Evolutionary conservation across 345 rosid genomes (phyloP).

Genomic region (Murraya paniculata): DNA sequence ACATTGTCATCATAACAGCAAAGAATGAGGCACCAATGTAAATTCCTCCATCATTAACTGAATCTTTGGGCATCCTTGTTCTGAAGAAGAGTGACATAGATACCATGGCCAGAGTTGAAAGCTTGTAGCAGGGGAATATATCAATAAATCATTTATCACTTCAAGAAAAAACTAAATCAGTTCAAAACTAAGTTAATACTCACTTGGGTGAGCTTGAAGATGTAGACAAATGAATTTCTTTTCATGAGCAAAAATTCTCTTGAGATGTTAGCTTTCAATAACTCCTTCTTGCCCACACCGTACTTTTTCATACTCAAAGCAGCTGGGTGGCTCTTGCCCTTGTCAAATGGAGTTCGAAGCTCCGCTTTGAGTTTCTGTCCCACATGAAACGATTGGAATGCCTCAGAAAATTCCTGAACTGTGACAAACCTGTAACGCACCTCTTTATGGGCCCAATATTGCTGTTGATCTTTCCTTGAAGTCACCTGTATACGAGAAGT

Average conservation of each 20-base stretch:
- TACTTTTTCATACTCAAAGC: slow-evolving; percentile 48
- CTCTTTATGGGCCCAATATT: slow-evolving; percentile 52
- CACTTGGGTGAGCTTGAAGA: slow-evolving; percentile 54
- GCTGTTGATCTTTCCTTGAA: slow-evolving; percentile 68
- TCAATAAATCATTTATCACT: slow-evolving; percentile 7
- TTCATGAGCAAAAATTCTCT: slow-evolving; percentile 60
- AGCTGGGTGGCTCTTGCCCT: slow-evolving; percentile 50
- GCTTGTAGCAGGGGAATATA: slow-evolving; percentile 26
- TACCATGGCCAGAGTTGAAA: slow-evolving; percentile 35
- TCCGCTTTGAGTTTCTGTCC: slow-evolving; percentile 40
- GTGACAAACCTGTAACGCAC: slow-evolving; percentile 49
- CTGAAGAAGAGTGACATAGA: slow-evolving; percentile 64
- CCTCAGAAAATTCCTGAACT: slow-evolving; percentile 47
- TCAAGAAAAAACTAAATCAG: background rate
- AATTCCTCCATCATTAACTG: slow-evolving; percentile 46
- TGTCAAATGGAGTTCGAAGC: slow-evolving; percentile 47
- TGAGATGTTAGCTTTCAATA: slow-evolving; percentile 51
- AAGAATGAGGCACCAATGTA: slow-evolving; percentile 73
- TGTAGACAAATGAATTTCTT: slow-evolving; percentile 52
- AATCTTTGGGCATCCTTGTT: slow-evolving; percentile 49
- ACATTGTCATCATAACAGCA: slow-evolving; percentile 44
- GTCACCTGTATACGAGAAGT: slow-evolving; percentile 43
- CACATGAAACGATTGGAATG: slow-evolving; percentile 38
- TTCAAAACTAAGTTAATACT: background rate
- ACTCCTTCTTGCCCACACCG: slow-evolving; percentile 49